phyloP scores from a whole-genome alignment of 257 asterid species.

The Jacaranda copaia region DNA sequence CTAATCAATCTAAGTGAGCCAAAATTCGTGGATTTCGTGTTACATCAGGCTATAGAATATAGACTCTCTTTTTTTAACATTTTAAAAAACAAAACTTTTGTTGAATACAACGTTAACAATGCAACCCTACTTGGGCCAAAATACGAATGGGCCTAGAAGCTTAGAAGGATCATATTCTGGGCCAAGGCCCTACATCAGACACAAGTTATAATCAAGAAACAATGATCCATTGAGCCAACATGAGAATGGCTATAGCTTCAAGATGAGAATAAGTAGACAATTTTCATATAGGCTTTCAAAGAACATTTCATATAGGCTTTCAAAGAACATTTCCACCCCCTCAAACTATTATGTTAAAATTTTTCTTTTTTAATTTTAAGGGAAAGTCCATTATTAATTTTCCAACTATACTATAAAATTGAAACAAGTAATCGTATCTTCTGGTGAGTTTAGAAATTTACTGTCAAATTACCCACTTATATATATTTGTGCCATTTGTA shows the following conservation, averaged over 20 bases:
- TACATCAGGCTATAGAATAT: too few relatives aligned
- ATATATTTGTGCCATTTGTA: too few relatives aligned
- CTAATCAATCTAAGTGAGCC: neutral
- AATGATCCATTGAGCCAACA: neutral
- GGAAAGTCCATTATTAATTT: too few relatives aligned
- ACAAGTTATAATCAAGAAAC: neutral
- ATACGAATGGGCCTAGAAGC: neutral
- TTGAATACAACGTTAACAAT: neutral
- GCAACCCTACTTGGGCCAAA: neutral
- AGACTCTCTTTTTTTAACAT: too few relatives aligned
- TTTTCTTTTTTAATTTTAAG: too few relatives aligned
- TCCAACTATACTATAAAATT: too few relatives aligned
- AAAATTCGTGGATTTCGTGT: neutral
- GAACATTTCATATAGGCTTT: too few relatives aligned
- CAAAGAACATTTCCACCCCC: too few relatives aligned
- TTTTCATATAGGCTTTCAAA: neutral
- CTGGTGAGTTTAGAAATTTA: too few relatives aligned
- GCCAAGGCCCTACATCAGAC: neutral
- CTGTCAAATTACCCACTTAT: too few relatives aligned
- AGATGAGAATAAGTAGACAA: neutral
- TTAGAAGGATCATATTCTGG: neutral
- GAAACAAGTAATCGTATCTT: too few relatives aligned
- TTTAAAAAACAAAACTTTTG: neutral
- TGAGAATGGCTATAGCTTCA: neutral
- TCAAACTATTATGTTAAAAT: neutral